Evolutionary conservation across 257 asterid species (phyloP).

Genomic region (Misopates orontium): DNA sequence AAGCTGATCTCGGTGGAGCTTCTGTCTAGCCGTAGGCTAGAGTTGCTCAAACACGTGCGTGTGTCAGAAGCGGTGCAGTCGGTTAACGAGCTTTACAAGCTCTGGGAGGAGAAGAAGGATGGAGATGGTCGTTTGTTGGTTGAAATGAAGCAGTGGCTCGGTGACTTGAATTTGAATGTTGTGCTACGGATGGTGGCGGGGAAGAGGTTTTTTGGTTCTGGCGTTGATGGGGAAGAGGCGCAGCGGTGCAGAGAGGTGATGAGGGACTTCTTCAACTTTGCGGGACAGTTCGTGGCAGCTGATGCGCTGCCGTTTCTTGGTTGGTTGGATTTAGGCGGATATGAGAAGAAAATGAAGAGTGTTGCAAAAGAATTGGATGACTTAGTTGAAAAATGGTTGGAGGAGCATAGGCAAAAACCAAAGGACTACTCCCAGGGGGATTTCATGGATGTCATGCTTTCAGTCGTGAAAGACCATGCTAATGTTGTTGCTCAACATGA

Average conservation of each 20-base stretch:
- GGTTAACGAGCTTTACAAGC: slow-evolving; percentile 17
- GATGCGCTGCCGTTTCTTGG: slow-evolving; percentile 37
- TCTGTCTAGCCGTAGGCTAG: slow-evolving; percentile 30
- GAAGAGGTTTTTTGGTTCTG: slow-evolving; percentile 24
- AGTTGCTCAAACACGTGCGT: slow-evolving; percentile 29
- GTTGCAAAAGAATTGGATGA: slow-evolving; percentile 31
- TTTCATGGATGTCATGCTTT: slow-evolving; percentile 43
- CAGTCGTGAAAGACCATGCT: slow-evolving; percentile 3
- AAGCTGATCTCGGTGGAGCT: slow-evolving; percentile 33
- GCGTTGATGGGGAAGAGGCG: slow-evolving; percentile 25
- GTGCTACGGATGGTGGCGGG: slow-evolving; percentile 36
- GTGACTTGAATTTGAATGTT: slow-evolving; percentile 37
- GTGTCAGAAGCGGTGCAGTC: slow-evolving; percentile 22
- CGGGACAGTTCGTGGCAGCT: slow-evolving; percentile 32
- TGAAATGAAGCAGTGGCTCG: slow-evolving; percentile 42
- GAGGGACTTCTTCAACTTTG: slow-evolving; percentile 33
- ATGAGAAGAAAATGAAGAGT: slow-evolving; percentile 42
- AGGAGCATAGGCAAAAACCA: slow-evolving; percentile 26
- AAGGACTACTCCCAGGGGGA: slow-evolving; percentile 24
- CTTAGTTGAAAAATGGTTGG: slow-evolving; percentile 35
- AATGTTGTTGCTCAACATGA: slow-evolving; percentile 21
- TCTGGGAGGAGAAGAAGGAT: slow-evolving; percentile 30
- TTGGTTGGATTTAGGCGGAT: slow-evolving; percentile 49
- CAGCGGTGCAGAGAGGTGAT: slow-evolving; percentile 32
- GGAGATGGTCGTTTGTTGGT: slow-evolving; percentile 25